phyloP scores from a whole-genome alignment of 179 eudicot genomes.

The Beta lomatogona region DNA sequence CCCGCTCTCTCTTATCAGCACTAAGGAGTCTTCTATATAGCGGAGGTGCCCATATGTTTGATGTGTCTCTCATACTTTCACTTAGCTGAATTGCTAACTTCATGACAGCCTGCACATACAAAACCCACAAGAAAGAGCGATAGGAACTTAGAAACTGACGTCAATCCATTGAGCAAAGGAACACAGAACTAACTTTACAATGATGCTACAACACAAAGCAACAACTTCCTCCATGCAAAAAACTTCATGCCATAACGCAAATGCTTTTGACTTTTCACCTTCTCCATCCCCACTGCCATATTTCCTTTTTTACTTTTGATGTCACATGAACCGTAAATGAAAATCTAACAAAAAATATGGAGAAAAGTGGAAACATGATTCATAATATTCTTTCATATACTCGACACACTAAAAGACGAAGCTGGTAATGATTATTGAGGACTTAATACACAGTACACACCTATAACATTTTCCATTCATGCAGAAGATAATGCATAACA shows the following conservation, averaged over 20 bases:
- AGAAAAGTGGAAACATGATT: background rate
- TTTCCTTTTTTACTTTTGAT: background rate
- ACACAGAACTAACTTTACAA: background rate
- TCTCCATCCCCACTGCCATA: background rate
- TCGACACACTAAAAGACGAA: background rate
- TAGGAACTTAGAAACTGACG: background rate
- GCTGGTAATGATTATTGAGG: background rate
- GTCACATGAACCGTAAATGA: background rate
- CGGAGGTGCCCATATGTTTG: constrained; percentile 77
- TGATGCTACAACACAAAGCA: background rate
- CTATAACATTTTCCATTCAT: background rate
- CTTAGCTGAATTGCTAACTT: constrained; percentile 60
- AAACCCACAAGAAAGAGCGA: constrained; percentile 2
- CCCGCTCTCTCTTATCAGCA: constrained; percentile 71
- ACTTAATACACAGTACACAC: background rate
- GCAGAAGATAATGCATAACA: background rate
- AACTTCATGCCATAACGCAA: background rate
- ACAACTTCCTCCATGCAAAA: background rate
- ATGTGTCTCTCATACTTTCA: constrained; percentile 67
- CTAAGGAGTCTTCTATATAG: constrained; percentile 82
- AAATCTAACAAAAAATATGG: background rate
- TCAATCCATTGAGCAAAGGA: background rate
- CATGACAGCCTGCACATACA: constrained; percentile 57
- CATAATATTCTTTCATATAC: background rate
- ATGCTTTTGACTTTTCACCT: background rate